Evolutionary conservation across 2,329 filamentous ascomycete species (phyloP).

Genomic region (Atkinsonella texensis): DNA sequence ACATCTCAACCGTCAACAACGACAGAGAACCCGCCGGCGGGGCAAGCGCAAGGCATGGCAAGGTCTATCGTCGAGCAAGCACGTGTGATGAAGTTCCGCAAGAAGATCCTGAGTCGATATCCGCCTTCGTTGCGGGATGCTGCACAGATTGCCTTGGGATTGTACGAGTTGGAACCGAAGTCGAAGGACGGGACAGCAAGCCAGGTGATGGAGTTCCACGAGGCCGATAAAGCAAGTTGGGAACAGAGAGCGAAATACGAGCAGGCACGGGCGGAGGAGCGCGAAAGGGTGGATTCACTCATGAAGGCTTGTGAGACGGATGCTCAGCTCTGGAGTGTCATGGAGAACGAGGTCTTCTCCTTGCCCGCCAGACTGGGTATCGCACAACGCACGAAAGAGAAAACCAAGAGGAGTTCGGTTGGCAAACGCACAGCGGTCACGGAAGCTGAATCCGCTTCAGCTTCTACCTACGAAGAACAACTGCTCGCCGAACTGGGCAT

Average conservation of each 20-base stretch:
- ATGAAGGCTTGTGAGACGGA: slow-evolving; percentile 49
- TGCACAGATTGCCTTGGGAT: slow-evolving; percentile 25
- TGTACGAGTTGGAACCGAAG: slow-evolving; percentile 23
- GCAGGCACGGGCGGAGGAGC: slow-evolving; percentile 31
- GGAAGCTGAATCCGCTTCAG: slow-evolving; percentile 1
- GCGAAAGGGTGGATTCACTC: slow-evolving; percentile 36
- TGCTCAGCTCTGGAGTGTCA: slow-evolving; percentile 50
- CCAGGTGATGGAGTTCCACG: slow-evolving; percentile 18
- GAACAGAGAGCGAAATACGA: slow-evolving; percentile 25
- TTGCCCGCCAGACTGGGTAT: slow-evolving; percentile 46
- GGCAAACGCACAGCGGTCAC: neutral
- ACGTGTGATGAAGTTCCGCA: slow-evolving; percentile 19
- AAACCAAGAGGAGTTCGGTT: slow-evolving; percentile 5
- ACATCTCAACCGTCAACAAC: neutral
- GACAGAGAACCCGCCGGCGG: neutral
- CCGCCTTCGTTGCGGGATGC: slow-evolving; percentile 27
- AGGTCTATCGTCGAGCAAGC: slow-evolving; percentile 23
- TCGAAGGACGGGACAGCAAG: slow-evolving; percentile 14
- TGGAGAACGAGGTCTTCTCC: slow-evolving; percentile 56
- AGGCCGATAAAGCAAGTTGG: slow-evolving; percentile 19
- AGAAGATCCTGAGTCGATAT: slow-evolving; percentile 25
- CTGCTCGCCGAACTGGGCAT: neutral
- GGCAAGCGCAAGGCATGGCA: slow-evolving; percentile 6
- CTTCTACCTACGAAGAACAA: neutral
- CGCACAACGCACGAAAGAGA: slow-evolving; percentile 1